Conservation (phyloP, 1,284 basidiomycete species). For the Somion occarium region DNA sequence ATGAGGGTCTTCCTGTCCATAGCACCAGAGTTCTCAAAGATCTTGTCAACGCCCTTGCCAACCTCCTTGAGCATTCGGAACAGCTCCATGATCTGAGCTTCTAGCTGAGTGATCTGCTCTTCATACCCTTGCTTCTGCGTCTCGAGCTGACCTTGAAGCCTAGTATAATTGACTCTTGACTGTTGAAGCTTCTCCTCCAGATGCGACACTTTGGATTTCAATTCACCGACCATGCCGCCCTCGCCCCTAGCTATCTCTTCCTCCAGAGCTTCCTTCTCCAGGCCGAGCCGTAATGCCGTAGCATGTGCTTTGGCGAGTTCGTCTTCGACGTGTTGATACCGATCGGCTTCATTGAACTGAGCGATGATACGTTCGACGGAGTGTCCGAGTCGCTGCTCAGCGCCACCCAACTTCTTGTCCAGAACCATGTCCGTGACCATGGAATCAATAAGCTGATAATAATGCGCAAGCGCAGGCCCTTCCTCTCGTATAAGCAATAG, state of each 20-base stretch:
- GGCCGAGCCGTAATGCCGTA: constrained; percentile 56
- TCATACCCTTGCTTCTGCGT: constrained; percentile 83
- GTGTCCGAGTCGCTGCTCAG: constrained; percentile 83
- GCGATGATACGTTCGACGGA: constrained; percentile 89
- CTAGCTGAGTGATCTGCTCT: constrained; percentile 83
- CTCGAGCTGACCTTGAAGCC: constrained; percentile 75
- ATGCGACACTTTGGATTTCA: constrained; percentile 71
- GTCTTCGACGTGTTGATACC: constrained; percentile 74
- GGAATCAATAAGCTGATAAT: constrained; percentile 94
- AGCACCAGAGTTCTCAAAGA: constrained; percentile 56
- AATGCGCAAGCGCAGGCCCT: constrained; percentile 77
- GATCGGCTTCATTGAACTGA: constrained; percentile 89
- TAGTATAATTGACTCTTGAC: constrained; percentile 75
- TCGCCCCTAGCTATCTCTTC: constrained; percentile 78
- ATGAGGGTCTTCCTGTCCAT: constrained; percentile 84
- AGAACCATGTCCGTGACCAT: constrained; percentile 91
- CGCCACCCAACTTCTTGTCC: constrained; percentile 85
- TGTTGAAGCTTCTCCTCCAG: constrained; percentile 78
- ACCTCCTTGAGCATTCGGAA: constrained; percentile 90
- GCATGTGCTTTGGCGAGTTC: constrained; percentile 71
- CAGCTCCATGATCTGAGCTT: constrained; percentile 89
- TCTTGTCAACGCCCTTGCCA: constrained; percentile 70
- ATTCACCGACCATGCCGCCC: constrained; percentile 79
- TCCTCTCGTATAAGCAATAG: constrained; percentile 88
- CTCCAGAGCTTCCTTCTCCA: constrained; percentile 74